Percentiles rank a stretch among this genome's conserved stretches.
phyloP scores from a whole-genome alignment of 805 yeast species.

The Candida boidinii region DNA sequence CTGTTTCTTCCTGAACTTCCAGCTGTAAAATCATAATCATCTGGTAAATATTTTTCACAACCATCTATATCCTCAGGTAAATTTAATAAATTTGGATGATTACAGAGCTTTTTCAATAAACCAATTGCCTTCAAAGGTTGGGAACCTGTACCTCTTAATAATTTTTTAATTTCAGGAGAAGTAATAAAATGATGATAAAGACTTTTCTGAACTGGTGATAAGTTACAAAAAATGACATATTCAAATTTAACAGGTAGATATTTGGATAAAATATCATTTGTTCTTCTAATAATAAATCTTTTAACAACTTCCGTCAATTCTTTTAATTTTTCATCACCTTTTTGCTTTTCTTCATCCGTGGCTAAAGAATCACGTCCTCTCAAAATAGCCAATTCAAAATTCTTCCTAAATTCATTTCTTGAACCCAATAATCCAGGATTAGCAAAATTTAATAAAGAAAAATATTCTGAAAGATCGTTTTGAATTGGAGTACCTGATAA shows the following conservation, averaged over 20 bases:
- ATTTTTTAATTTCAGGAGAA: constrained; percentile 65
- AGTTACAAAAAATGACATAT: constrained; percentile 87
- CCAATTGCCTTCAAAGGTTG: constrained; percentile 91
- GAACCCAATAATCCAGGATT: constrained; percentile 91
- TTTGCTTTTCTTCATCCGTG: constrained; percentile 61
- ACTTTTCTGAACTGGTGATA: constrained; percentile 67
- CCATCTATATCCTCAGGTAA: constrained; percentile 77
- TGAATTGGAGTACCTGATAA: constrained; percentile 72
- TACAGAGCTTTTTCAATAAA: constrained; percentile 80
- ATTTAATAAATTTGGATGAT: constrained; percentile 81
- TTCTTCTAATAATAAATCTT: constrained; percentile 85
- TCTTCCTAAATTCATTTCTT: constrained; percentile 72
- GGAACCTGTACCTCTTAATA: constrained; percentile 60
- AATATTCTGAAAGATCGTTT: constrained; percentile 89
- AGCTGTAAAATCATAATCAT: constrained; percentile 50
- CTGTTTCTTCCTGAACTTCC: constrained; percentile 47
- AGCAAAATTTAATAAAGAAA: constrained; percentile 82
- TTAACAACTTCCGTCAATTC: constrained; percentile 74
- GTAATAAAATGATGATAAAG: constrained; percentile 69
- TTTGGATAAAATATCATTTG: constrained; percentile 89
- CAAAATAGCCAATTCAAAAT: constrained; percentile 73
- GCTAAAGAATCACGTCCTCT: constrained; percentile 88
- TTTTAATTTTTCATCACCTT: constrained; percentile 60
- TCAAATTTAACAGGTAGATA: constrained; percentile 94
- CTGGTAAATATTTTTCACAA: constrained; percentile 56